These are phyloP conservation scores for Zymoseptoria pseudotritici DNA, from an alignment of 2,329 filamentous ascomycete genomes.

Conservation along the genomic window DNA sequence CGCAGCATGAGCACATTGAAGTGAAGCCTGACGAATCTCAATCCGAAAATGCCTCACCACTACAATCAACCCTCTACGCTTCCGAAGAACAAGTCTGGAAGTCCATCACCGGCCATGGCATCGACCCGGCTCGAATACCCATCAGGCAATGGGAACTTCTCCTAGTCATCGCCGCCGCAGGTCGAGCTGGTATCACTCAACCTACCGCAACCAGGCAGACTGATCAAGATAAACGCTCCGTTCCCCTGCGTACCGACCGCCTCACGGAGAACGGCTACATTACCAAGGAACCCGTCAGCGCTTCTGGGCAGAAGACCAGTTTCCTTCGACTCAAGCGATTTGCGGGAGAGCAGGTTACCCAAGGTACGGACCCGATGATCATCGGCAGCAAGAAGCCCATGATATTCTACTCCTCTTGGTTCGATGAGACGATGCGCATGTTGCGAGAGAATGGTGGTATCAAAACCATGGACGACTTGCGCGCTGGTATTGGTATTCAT, in stretches of 20 bases:
- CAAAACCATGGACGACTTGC: slow-evolving; percentile 47
- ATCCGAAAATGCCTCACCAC: slow-evolving; percentile 27
- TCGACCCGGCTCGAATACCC: slow-evolving; percentile 48
- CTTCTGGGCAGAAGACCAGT: slow-evolving; percentile 47
- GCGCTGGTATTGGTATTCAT: slow-evolving; percentile 36
- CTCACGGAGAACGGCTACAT: slow-evolving; percentile 55
- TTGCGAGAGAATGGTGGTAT: slow-evolving; percentile 44
- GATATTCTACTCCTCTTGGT: slow-evolving; percentile 43
- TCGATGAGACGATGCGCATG: slow-evolving; percentile 41
- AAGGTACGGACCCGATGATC: slow-evolving; percentile 6
- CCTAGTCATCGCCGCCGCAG: slow-evolving; percentile 50
- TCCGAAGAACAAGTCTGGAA: slow-evolving; percentile 52
- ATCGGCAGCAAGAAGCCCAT: slow-evolving; percentile 15
- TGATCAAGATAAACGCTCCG: slow-evolving; percentile 58
- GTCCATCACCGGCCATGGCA: slow-evolving; percentile 52
- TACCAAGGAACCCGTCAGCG: slow-evolving; percentile 46
- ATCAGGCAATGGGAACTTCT: slow-evolving; percentile 50
- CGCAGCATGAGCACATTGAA: slow-evolving; percentile 48
- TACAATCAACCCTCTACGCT: slow-evolving; percentile 35
- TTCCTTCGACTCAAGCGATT: slow-evolving; percentile 48
- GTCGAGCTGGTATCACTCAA: slow-evolving; percentile 50
- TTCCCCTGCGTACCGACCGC: slow-evolving; percentile 53
- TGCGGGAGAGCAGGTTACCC: slow-evolving; percentile 16
- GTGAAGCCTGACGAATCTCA: slow-evolving; percentile 33
- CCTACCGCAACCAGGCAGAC: slow-evolving; percentile 48